Conservation (phyloP, 2,329 filamentous ascomycete species). For the Calycina herbarum region DNA sequence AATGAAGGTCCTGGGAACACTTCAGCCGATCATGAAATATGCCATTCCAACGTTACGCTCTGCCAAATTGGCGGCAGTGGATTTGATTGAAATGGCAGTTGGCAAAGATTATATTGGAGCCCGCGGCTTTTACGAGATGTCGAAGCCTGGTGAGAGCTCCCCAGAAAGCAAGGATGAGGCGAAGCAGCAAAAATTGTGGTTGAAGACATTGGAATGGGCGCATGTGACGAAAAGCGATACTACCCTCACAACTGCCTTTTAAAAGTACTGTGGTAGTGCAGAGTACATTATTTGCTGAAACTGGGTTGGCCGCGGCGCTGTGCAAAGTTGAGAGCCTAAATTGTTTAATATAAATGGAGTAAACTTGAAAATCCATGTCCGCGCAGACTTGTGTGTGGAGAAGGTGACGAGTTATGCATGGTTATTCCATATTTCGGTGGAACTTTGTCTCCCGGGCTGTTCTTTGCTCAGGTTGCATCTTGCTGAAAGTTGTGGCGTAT, state of each 20-base stretch:
- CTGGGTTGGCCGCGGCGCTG: not conserved
- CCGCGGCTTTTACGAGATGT: conserved; percentile 40
- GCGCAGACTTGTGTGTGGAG: not conserved
- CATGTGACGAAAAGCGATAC: conserved; percentile 18
- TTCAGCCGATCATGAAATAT: conserved; percentile 28
- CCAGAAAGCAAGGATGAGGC: conserved; percentile 36
- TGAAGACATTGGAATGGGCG: conserved; percentile 39
- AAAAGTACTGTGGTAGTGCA: not conserved
- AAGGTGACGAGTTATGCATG: not conserved
- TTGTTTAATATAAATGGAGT: not conserved
- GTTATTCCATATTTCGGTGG: not conserved
- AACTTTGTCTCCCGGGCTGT: not conserved
- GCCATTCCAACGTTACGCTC: conserved; percentile 35
- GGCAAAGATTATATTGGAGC: conserved; percentile 34
- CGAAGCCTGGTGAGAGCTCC: conserved; percentile 36
- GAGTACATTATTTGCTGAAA: not conserved
- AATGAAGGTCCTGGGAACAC: conserved; percentile 33
- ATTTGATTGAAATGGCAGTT: conserved; percentile 36
- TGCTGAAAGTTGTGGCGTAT: not conserved
- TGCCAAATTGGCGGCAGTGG: conserved; percentile 35
- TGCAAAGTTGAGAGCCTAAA: not conserved
- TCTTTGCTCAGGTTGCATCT: not conserved
- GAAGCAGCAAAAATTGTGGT: conserved; percentile 39
- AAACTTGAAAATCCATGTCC: no score
- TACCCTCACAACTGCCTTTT: conserved; percentile 2